A percentile compares a stretch with the other conserved stretches of the same genome.
These are phyloP conservation scores for Neolentinus lepideus DNA, from an alignment of 1,284 basidiomycete species.

Conservation along the genomic window DNA sequence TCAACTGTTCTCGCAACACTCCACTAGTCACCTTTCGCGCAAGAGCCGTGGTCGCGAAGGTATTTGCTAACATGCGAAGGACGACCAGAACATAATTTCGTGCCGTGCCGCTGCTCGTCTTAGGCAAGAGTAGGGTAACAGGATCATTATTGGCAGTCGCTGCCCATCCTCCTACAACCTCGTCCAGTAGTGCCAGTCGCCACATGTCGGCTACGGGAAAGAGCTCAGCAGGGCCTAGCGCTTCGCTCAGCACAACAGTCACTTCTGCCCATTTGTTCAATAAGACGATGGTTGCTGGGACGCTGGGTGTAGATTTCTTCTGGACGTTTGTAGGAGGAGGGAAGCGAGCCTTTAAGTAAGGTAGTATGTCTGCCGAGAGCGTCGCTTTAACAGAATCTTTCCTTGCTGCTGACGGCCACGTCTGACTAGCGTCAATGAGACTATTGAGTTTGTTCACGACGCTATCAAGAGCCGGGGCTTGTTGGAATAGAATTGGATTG, in stretches of 20 bases:
- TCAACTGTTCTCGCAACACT: constrained; percentile 21
- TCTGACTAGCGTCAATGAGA: constrained; percentile 43
- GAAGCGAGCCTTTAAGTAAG: constrained; percentile 61
- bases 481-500: constrained; percentile 70
- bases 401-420: constrained; percentile 20
- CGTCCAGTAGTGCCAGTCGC: constrained; percentile 71
- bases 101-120: constrained; percentile 26
- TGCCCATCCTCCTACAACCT: constrained; percentile 44
- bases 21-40: constrained; percentile 40
- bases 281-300: constrained; percentile 19
- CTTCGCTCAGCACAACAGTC: constrained; percentile 36
- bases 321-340: constrained; percentile 6
- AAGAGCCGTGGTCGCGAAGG: constrained; percentile 50
- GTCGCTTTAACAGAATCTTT: constrained; percentile 40
- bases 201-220: constrained; percentile 85
- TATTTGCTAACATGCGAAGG: constrained; percentile 71
- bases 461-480: constrained; percentile 62
- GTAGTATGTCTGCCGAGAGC: constrained; percentile 42
- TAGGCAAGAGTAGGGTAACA: constrained; percentile 26
- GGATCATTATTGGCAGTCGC: constrained; percentile 30
- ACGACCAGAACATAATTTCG: constrained; percentile 63
- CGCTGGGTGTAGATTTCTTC: constrained; percentile 16
- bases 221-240: constrained; percentile 50
- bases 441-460: constrained; percentile 57
- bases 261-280: constrained; percentile 40